Conservation (phyloP, 2,329 filamentous ascomycete genomes). For the Dactylellina leptospora region DNA sequence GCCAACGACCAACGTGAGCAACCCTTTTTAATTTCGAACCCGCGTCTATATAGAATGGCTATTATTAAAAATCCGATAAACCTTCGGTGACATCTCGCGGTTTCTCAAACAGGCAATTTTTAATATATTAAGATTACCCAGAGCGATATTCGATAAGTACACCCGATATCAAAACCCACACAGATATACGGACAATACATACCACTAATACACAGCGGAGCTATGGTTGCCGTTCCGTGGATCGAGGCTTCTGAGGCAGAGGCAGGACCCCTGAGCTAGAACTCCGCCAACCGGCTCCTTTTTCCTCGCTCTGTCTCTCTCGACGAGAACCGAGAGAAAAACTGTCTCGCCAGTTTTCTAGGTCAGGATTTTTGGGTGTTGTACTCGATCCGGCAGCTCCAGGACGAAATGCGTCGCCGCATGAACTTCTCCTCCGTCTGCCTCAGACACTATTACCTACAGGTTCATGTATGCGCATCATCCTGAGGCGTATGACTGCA, state of each 20-base stretch:
- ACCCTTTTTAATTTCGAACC: conserved; percentile 44
- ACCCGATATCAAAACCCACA: conserved; percentile 14
- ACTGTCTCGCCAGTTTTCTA: conserved; percentile 10
- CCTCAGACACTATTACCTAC: conserved; percentile 19
- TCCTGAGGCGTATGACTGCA: conserved; percentile 20
- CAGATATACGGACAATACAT: conserved; percentile 22
- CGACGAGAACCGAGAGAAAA: not conserved
- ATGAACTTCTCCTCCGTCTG: conserved; percentile 11
- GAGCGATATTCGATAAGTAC: conserved; percentile 12
- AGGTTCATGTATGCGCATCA: conserved; percentile 3
- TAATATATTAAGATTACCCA: conserved; percentile 43
- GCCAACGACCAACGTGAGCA: conserved; percentile 38
- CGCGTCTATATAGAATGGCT: conserved; percentile 38
- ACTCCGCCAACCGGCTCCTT: conserved; percentile 32
- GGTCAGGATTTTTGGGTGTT: conserved; percentile 3
- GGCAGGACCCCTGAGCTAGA: conserved; percentile 24
- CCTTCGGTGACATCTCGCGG: conserved; percentile 4
- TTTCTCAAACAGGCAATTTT: conserved; percentile 28
- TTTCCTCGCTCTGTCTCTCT: conserved; percentile 22
- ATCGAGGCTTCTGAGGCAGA: conserved; percentile 18
- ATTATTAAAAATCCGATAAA: conserved; percentile 32
- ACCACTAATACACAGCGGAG: conserved; percentile 1
- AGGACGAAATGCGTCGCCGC: conserved; percentile 13
- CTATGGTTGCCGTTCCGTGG: conserved; percentile 17
- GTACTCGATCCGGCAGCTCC: conserved; percentile 26